phyloP scores from a whole-genome alignment of 345 rosid species.

The Citrus sp. region DNA sequence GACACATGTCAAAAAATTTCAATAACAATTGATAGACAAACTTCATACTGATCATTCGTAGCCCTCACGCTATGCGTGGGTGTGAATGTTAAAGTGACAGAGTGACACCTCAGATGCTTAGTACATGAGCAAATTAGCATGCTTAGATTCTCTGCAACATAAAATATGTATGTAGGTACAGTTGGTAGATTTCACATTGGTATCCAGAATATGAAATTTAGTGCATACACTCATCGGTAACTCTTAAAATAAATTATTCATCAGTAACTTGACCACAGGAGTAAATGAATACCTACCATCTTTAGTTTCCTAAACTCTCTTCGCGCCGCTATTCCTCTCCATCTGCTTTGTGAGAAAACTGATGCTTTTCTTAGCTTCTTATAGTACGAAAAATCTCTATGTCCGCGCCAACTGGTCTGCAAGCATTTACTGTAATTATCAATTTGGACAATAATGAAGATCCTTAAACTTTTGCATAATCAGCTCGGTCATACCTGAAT shows the following conservation, averaged over 20 bases:
- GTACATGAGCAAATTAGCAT: background rate
- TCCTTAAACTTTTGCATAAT: background rate
- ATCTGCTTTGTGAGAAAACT: constrained; percentile 38
- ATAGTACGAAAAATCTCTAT: constrained; percentile 42
- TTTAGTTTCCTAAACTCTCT: constrained; percentile 28
- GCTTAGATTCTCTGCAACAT: background rate
- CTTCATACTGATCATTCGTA: background rate
- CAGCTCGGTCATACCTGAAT: constrained; percentile 51
- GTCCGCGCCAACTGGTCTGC: constrained; percentile 64
- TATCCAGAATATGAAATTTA: background rate
- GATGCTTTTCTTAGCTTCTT: constrained; percentile 42
- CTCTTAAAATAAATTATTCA: background rate
- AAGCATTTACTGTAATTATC: constrained; percentile 18
- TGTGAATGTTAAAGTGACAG: background rate
- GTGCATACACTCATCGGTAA: background rate
- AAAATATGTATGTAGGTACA: background rate
- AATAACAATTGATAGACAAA: background rate
- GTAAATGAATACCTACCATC: constrained; percentile 33
- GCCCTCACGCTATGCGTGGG: background rate
- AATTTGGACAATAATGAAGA: constrained; percentile 9
- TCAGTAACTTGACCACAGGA: constrained; percentile 1
- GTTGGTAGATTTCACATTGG: background rate
- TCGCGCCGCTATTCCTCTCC: constrained; percentile 33
- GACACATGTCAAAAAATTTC: background rate
- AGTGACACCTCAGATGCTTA: background rate